Percentiles rank a stretch among this genome's conserved stretches.
Evolutionary conservation across 805 yeast species (phyloP).

Genomic region (Wickerhamiella vanderwaltii): DNA sequence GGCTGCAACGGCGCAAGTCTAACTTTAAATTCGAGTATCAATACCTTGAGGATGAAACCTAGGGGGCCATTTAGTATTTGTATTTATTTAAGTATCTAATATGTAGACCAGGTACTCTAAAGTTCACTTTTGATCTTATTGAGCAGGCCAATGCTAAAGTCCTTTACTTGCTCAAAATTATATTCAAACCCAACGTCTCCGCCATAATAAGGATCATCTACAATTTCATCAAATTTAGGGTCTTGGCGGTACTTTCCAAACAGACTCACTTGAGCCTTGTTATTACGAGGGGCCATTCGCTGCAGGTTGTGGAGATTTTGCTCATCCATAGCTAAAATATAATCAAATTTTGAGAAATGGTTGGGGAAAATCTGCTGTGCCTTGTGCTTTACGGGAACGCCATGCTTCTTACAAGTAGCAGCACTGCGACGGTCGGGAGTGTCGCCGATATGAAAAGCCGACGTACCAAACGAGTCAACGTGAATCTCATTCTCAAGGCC

Average conservation of each 20-base stretch:
- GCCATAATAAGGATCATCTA: slow-evolving; percentile 90
- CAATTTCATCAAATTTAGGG: slow-evolving; percentile 39
- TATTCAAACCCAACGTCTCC: slow-evolving; percentile 71
- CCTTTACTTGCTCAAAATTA: slow-evolving; percentile 61
- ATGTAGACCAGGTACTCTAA: no score
- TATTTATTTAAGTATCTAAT: no score
- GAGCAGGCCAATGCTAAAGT: slow-evolving; percentile 63
- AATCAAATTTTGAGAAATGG: slow-evolving; percentile 42
- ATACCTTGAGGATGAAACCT: slow-evolving; percentile 33
- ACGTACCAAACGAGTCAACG: slow-evolving; percentile 77
- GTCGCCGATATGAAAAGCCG: slow-evolving; percentile 74
- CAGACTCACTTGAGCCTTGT: slow-evolving; percentile 40
- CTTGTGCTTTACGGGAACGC: slow-evolving; percentile 59
- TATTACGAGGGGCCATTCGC: slow-evolving; percentile 38
- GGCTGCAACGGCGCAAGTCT: slow-evolving; percentile 50
- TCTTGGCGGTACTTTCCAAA: slow-evolving; percentile 76
- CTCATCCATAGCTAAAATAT: slow-evolving; percentile 46
- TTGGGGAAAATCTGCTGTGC: slow-evolving; percentile 77
- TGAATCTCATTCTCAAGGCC: slow-evolving; percentile 37
- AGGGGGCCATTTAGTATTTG: background rate
- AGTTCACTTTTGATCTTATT: slow-evolving; percentile 21
- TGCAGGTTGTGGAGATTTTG: slow-evolving; percentile 28
- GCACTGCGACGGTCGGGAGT: slow-evolving; percentile 66
- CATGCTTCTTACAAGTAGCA: slow-evolving; percentile 53
- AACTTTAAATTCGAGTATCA: slow-evolving; percentile 42